phyloP scores from a whole-genome alignment of 768 basidiomycete genomes.

The Naematelia encephala region DNA sequence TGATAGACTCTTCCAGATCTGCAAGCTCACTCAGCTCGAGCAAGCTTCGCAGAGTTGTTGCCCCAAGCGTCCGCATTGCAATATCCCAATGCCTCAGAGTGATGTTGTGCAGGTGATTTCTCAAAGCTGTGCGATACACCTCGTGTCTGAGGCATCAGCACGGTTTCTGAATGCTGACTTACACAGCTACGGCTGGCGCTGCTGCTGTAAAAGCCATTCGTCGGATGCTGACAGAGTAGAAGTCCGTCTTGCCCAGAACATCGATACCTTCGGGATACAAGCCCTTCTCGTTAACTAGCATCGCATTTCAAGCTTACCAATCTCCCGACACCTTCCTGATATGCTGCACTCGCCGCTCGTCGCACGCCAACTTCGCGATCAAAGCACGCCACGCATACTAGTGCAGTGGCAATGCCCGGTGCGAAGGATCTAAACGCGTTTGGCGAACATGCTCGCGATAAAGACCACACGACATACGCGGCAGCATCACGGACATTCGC shows the following conservation, averaged over 20 bases:
- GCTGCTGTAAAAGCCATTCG: constrained; percentile 79
- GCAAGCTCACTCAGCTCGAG: constrained; percentile 58
- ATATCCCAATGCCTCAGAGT: constrained; percentile 87
- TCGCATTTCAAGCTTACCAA: constrained; percentile 63
- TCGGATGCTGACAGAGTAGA: constrained; percentile 84
- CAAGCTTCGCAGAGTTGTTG: constrained; percentile 68
- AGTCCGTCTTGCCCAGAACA: constrained; percentile 85
- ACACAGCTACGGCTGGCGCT: constrained; percentile 84
- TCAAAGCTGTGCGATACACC: constrained; percentile 67
- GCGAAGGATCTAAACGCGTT: constrained; percentile 60
- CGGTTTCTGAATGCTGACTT: constrained; percentile 48
- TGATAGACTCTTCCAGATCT: constrained; percentile 26
- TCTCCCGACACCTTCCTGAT: constrained; percentile 93
- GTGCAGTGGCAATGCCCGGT: constrained; percentile 61
- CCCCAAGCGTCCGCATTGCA: constrained; percentile 70
- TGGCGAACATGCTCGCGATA: constrained; percentile 67
- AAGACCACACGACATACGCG: constrained; percentile 89
- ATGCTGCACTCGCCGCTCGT: constrained; percentile 92
- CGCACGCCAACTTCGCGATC: constrained; percentile 94
- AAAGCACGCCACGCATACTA: constrained; percentile 77
- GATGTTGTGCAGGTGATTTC: constrained; percentile 70
- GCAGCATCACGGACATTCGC: constrained; percentile 92
- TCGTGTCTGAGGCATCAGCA: constrained; percentile 59
- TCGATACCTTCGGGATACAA: constrained; percentile 93
- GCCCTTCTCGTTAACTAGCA: no score